These are phyloP conservation scores for Peziza echinospora DNA, from an alignment of 495 filamentous ascomycete genomes.

Conservation along the genomic window DNA sequence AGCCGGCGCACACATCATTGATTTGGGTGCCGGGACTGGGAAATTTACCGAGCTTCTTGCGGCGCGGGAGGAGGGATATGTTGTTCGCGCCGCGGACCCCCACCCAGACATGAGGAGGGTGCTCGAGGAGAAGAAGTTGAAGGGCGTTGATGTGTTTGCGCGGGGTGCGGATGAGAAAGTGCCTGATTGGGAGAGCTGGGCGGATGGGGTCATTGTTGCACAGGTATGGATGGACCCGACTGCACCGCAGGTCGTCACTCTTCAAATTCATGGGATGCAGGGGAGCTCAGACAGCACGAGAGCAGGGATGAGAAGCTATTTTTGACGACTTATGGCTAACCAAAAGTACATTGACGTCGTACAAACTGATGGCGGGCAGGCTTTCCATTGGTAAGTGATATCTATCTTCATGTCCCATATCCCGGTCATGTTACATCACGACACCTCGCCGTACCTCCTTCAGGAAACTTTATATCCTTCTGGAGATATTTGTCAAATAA, in stretches of 20 bases:
- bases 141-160: constrained; percentile 28
- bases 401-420: no score
- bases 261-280: neutral
- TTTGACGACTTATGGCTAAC: constrained; percentile 1
- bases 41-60: constrained; percentile 42
- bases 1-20: constrained; percentile 29
- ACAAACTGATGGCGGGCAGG: no score
- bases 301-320: no score
- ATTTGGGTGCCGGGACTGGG: constrained; percentile 43
- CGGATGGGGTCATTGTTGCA: constrained; percentile 39
- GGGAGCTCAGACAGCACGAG: no score
- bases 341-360: neutral
- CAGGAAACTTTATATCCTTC: no score
- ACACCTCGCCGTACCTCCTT: no score
- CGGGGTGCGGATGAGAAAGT: constrained; percentile 25
- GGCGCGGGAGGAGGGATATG: constrained; percentile 28
- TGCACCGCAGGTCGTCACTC: no score
- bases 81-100: constrained; percentile 40
- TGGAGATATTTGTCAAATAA: no score
- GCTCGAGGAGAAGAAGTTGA: constrained; percentile 31
- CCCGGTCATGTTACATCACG: no score
- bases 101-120: constrained; percentile 36
- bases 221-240: constrained; percentile 28
- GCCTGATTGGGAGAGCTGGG: constrained; percentile 32
- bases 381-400: constrained; percentile 46